Conservation (phyloP, 257 asterid genomes). For the Solanum tarapatanum region DNA sequence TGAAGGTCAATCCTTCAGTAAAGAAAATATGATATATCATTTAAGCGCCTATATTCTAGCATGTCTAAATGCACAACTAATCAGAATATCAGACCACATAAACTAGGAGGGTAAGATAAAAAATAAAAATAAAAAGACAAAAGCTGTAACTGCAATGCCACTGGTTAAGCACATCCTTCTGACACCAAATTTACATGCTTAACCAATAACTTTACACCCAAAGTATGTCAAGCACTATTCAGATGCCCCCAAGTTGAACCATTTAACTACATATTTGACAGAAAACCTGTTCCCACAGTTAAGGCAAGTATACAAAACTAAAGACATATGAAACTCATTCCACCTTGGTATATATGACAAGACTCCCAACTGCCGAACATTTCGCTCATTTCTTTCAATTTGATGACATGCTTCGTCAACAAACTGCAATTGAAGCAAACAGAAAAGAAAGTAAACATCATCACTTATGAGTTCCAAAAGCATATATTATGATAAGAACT, state of each 20-base stretch:
- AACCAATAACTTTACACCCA: not conserved
- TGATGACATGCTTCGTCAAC: slow-evolving; percentile 98
- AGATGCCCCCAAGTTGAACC: not conserved
- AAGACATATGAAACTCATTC: slow-evolving; percentile 1
- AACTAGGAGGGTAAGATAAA: not conserved
- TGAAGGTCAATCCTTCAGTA: not conserved
- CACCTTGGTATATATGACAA: slow-evolving; percentile 87
- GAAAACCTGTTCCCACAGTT: not conserved
- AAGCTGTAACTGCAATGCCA: not conserved
- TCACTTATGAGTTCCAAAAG: not conserved
- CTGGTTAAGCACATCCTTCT: not conserved
- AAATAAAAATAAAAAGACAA: not conserved
- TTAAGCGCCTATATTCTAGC: not conserved
- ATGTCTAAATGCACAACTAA: not conserved
- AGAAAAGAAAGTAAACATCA: slow-evolving; percentile 14
- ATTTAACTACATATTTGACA: not conserved
- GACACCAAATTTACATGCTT: not conserved
- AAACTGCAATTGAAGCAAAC: slow-evolving; percentile 36
- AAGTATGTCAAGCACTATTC: not conserved
- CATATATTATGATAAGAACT: slow-evolving; percentile 16
- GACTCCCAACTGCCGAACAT: slow-evolving; percentile 76
- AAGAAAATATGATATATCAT: not conserved
- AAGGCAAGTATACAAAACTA: not conserved
- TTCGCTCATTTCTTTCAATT: slow-evolving; percentile 79
- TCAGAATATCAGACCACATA: not conserved